These are phyloP conservation scores for Cydonia oblonga DNA, from an alignment of 331 rosid species.

Conservation along the genomic window DNA sequence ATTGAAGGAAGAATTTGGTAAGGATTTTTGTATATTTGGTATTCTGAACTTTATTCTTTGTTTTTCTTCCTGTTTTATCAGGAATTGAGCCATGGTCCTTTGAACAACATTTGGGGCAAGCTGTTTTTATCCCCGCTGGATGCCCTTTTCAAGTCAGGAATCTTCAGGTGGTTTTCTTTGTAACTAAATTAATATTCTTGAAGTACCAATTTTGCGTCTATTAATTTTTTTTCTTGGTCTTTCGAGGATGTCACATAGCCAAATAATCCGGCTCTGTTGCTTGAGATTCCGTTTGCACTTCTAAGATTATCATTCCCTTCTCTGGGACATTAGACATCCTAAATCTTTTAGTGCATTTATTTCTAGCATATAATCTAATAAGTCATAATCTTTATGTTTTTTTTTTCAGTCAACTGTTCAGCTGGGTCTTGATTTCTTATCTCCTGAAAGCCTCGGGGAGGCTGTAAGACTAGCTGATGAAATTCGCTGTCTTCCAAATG, in stretches of 20 bases:
- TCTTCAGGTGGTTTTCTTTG: conserved; percentile 46
- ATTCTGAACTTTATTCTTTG: not conserved
- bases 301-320: not conserved
- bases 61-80: conserved; percentile 25
- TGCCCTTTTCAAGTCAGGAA: conserved; percentile 91
- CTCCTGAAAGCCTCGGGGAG: conserved; percentile 88
- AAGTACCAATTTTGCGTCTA: not conserved
- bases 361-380: not conserved
- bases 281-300: not conserved
- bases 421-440: conserved; percentile 91
- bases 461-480: conserved; percentile 76
- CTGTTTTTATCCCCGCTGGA: conserved; percentile 90
- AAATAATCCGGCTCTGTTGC: not conserved
- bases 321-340: not conserved
- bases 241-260: not conserved
- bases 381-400: not conserved
- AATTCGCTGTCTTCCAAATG: conserved; percentile 82
- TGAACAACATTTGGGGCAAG: conserved; percentile 81
- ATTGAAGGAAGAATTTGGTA: conserved; percentile 90
- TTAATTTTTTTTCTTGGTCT: not conserved
- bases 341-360: not conserved
- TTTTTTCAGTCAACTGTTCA: conserved; percentile 78
- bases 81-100: conserved; percentile 98
- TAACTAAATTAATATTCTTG: not conserved
- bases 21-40: conserved; percentile 1